Base-by-base conservation (phyloP, 768 basidiomycete genomes). In the Suillus paluster region DNA sequence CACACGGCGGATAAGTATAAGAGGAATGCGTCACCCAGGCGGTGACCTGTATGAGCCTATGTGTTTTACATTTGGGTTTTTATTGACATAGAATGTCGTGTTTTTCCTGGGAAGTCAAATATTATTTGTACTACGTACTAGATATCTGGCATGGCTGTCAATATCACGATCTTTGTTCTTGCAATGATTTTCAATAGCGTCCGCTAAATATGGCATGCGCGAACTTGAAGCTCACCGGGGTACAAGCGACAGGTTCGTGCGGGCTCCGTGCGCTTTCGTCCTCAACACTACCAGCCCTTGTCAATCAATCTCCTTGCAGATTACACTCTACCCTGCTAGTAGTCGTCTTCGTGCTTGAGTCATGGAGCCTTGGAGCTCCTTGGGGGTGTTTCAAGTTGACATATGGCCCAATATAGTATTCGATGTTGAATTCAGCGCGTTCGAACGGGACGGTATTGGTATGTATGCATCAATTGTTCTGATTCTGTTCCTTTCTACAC, bases 11-110 rank as follows among this genome's bases (percentile, higher is more conserved):
- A 76, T 66, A 76, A 80, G 52, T 80, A 73, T 64, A 75, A 67
- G 71, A 73, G 78, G 62, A 73, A 75, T 61, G 79, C 79, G 49
- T 79, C 81, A 70, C 73, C 78, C 77, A 69, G 80, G 79, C 75
- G 80, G 77, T 80, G 78, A 82, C 42, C 15, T 61, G 54, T 65
- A 50, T n/a, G n/a, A n/a, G n/a, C n/a, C n/a, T 58, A 65, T 57
- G 62, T 61, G 33, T 54, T 58, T 53, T 25, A 48, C 39, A 30
- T 50, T 41, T 33, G 60, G 44, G 62, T 23, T 12, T 30, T 55
- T 60, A 64, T 50, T 34, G 46, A 42, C 27, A 38, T 61, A n/a
- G 57, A 54, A 49, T 65, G 57, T 52, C 50, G 19, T 33, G 42
- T 39, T 49, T 58, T 21, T 17, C 46, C 52, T 55, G 30, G 60